These are phyloP conservation scores for Phytophthora crassamura DNA, from an alignment of 352 stramenopile genomes.

Conservation along the genomic window DNA sequence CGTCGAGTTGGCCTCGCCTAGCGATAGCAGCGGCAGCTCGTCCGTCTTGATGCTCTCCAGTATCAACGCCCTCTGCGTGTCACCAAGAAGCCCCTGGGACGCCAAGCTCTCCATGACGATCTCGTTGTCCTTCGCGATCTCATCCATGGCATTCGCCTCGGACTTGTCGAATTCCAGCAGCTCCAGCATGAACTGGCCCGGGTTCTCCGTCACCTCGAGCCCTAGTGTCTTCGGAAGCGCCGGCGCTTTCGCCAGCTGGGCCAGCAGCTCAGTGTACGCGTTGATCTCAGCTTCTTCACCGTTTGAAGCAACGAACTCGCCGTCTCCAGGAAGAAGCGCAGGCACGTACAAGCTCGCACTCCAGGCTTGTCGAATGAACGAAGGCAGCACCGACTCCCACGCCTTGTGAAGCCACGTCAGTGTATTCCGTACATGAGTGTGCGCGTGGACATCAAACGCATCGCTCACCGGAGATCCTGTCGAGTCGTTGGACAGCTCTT, in stretches of 20 bases:
- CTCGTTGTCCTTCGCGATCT: slow-evolving; percentile 62
- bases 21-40: slow-evolving; percentile 40
- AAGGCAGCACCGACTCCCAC: slow-evolving; percentile 41
- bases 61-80: slow-evolving; percentile 38
- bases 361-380: slow-evolving; percentile 55
- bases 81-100: slow-evolving; percentile 57
- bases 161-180: slow-evolving; percentile 53
- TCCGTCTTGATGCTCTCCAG: slow-evolving; percentile 40
- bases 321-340: slow-evolving; percentile 34
- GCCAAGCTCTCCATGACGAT: slow-evolving; percentile 70
- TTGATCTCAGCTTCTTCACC: slow-evolving; percentile 28
- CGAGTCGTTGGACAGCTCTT: slow-evolving; percentile 5
- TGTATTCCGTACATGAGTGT: slow-evolving; percentile 57
- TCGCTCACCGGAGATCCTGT: slow-evolving; percentile 15
- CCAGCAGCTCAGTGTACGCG: slow-evolving; percentile 36
- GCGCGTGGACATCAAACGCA: slow-evolving; percentile 50
- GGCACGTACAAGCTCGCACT: slow-evolving; percentile 44
- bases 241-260: slow-evolving; percentile 29
- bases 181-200: slow-evolving; percentile 43
- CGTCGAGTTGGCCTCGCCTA: slow-evolving; percentile 44
- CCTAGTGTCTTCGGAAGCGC: slow-evolving; percentile 43
- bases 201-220: slow-evolving; percentile 34
- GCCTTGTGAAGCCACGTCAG: slow-evolving; percentile 53
- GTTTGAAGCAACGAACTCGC: slow-evolving; percentile 22
- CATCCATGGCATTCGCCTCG: slow-evolving; percentile 33